Percentiles rank a stretch among this genome's conserved stretches.
Conservation (phyloP, 352 stramenopile species). For the Phytopythium helicoides region DNA sequence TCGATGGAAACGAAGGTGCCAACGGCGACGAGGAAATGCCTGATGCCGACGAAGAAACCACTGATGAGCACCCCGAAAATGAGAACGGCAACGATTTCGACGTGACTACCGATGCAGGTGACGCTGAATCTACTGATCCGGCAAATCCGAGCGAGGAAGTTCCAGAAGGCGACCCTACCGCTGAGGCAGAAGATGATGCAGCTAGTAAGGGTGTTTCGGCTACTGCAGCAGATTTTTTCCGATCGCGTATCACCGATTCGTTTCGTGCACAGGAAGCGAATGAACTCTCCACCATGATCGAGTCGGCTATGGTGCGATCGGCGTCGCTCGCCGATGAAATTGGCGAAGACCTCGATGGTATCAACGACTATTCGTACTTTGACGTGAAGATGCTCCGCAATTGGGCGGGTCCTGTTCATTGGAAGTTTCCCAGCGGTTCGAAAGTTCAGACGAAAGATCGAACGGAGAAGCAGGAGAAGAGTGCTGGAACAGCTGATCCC, state of each 20-base stretch:
- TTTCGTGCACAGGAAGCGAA: constrained; percentile 52
- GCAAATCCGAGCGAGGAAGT: constrained; percentile 22
- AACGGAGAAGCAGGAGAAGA: constrained; percentile 19
- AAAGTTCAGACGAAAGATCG: constrained; percentile 41
- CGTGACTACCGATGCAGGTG: constrained; percentile 25
- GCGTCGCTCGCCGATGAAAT: constrained; percentile 38
- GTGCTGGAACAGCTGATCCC: constrained; percentile 18
- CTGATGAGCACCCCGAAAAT: constrained; percentile 15
- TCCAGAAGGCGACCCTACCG: constrained; percentile 14
- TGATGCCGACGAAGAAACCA: constrained; percentile 13
- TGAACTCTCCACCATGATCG: constrained; percentile 67
- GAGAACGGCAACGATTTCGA: constrained; percentile 17
- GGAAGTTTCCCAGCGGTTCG: constrained; percentile 63
- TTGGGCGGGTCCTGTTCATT: constrained; percentile 71
- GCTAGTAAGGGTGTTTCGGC: constrained; percentile 27
- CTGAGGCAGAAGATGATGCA: constrained; percentile 9
- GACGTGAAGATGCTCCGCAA: constrained; percentile 83
- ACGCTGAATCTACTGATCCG: constrained; percentile 22
- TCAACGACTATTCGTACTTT: constrained; percentile 82
- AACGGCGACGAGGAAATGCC: constrained; percentile 23
- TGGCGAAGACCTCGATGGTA: constrained; percentile 34
- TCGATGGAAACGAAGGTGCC: constrained; percentile 31
- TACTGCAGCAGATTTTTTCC: constrained; percentile 65
- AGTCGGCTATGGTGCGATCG: constrained; percentile 68
- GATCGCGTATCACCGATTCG: constrained; percentile 34